Base-by-base conservation (phyloP, 441 rosid genomes). In the Raphanus hybrid region DNA sequence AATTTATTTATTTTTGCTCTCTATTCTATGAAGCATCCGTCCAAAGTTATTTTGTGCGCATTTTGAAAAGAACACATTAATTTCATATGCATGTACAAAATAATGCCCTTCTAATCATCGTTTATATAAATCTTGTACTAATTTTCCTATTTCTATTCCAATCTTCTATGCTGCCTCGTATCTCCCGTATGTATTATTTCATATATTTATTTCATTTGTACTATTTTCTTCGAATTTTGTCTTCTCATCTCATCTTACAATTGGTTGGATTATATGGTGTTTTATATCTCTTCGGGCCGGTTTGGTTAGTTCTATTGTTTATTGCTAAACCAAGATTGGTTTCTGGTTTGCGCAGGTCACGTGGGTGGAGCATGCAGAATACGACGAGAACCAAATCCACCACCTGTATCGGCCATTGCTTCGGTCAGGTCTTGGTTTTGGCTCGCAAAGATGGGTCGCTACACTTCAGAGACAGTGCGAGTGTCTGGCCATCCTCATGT, bases 281-380 rank as follows among this genome's bases (percentile, higher is more conserved):
- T 8, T 34, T 2, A 15, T 8, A 34, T 5, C 2, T 26, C 1
- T 4, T 69, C 9, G 50, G 15, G 37, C 60, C 78, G 81, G 65
- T 74, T 74, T 20, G 23, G 63, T 69, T 50, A 45, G 34, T 29
- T 11, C 12, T 20, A 8, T 34, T 32, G 37, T 32, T 37, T 14
- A 32, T 59, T 43, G 8, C n/a, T 70, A 8, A 77, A 70, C 32
- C 61, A 32, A 32, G 67, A 23, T 66, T 72, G 63, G 26, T 73
- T 67, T 37, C 12, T 4, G 59, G 60, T n/a, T 41, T 61, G 39
- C 65, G 70, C 87, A 96, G 99, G 95, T 96, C 29, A 93, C 98
- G 26, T 96, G 99, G 99, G 90, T 96, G 8, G 99, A 96, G 78
- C 97, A 92, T 81, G 89, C 89, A 77, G 95, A 93, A 26, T 96